Base-by-base conservation (phyloP, 2,329 filamentous ascomycete species). In the Polychaeton citri region DNA sequence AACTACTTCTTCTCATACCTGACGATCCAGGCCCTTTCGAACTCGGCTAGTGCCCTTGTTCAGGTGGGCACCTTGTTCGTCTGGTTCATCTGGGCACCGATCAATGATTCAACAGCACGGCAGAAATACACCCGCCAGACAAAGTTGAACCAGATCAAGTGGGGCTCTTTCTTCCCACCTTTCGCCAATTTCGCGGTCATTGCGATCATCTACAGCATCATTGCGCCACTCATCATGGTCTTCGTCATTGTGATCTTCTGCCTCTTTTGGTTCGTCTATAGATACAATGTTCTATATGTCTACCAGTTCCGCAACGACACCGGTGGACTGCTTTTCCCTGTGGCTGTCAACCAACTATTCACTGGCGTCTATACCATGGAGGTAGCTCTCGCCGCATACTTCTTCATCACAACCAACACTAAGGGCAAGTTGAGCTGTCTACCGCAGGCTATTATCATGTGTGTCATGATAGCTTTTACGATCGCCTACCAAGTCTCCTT, bases 1-100 rank as follows among this genome's bases (percentile, higher is more conserved):
- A 94, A 95, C 54, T 98, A 96, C 60, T 98, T 96, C 66, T 96
- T 95, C 68, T 88, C 85, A 1, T 98, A 98, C 70, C 87, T 98
- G 77, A 80, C 95, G 54, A 76, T 98, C 7, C 90, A 96, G 52
- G 85, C 87, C 1, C 69, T 96, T 49, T 86, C 84, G 43, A 86
- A 84, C 43, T 94, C 86, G 57, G 88, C 88, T 1, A 86, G 82
- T 57, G 88, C 84, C 1, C 66, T 96, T 3, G 65, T 95, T 9
- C 90, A 96, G 52, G 72, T 93, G 17, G 76, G 74, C n/a, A 74
- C 77, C 3, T 69, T 98, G 3, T 53, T 86, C 32, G 67, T 79
- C 44, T 93, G 87, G 78, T 93, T 86, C 49, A 51, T 96, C 16
- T 57, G 93, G 32, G 80, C 82, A 2, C 81, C 78, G 1, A 70